phyloP scores from a whole-genome alignment of 148 eudicot species.

The Cornus controversa region DNA sequence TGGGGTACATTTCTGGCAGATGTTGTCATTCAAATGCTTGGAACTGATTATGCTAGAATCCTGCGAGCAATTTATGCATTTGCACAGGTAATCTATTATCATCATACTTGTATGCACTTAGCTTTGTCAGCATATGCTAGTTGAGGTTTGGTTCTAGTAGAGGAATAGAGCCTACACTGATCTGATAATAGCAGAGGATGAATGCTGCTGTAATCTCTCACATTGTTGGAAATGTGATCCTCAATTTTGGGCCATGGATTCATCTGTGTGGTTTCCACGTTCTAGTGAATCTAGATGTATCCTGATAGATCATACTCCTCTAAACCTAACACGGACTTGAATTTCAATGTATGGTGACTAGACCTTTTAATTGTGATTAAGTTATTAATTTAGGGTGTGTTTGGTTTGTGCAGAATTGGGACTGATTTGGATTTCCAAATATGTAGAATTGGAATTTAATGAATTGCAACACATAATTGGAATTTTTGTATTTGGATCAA shows the following conservation, averaged over 20 bases:
- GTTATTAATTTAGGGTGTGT: not conserved
- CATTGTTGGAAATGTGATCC: not conserved
- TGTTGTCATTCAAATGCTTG: constrained; percentile 87
- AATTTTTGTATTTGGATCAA: too few species aligned
- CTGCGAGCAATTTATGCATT: constrained; percentile 84
- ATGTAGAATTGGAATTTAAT: too few species aligned
- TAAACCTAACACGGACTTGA: not conserved
- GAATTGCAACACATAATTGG: too few species aligned
- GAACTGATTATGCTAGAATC: constrained; percentile 96
- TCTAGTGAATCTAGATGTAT: not conserved
- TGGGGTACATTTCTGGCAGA: constrained; percentile 96
- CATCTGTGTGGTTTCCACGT: not conserved
- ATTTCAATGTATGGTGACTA: not conserved
- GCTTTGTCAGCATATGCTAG: not conserved
- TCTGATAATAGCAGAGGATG: not conserved
- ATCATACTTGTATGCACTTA: not conserved
- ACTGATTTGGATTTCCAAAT: too few species aligned
- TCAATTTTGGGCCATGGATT: not conserved
- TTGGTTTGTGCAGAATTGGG: too few species aligned
- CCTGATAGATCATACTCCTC: not conserved
- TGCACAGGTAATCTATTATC: constrained; percentile 67
- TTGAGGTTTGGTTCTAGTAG: not conserved
- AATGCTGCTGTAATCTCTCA: not conserved
- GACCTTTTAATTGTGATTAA: not conserved
- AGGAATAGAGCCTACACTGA: not conserved